Evolutionary conservation across 306 rosid genomes (phyloP).

Genomic region (Psophocarpus tetragonolobus): DNA sequence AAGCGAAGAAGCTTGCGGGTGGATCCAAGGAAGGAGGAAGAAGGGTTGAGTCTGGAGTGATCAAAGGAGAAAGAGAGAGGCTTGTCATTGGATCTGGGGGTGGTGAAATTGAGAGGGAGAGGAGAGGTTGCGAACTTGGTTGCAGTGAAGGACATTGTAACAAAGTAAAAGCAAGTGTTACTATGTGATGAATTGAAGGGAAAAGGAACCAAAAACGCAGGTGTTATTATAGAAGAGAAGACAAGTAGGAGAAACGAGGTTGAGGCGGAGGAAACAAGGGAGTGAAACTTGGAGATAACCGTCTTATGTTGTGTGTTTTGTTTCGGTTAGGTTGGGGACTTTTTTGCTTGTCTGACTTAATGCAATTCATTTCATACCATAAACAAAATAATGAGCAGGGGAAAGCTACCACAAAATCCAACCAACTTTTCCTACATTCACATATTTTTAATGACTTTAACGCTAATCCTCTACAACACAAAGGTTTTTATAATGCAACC

Average conservation of each 20-base stretch:
- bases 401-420: neutral
- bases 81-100: constrained; percentile 79
- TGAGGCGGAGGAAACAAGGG: constrained; percentile 76
- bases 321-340: neutral
- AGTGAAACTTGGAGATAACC: constrained; percentile 58
- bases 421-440: neutral
- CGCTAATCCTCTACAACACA: too few relatives aligned
- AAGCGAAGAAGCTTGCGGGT: constrained; percentile 58
- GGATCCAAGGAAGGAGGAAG: constrained; percentile 79
- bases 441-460: neutral
- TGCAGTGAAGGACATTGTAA: constrained; percentile 72
- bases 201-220: neutral
- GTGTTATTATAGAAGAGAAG: constrained; percentile 1
- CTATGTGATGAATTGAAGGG: neutral
- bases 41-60: constrained; percentile 37
- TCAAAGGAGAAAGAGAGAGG: constrained; percentile 48
- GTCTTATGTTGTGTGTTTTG: constrained; percentile 35
- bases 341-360: neutral
- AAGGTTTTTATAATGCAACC: too few relatives aligned
- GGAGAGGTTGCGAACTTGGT: constrained; percentile 56
- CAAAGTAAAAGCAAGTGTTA: neutral
- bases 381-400: neutral
- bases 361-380: too few relatives aligned
- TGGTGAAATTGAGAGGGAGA: constrained; percentile 47
- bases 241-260: neutral